Conservation (phyloP, 257 asterid genomes). For the Jasminum sambac region DNA sequence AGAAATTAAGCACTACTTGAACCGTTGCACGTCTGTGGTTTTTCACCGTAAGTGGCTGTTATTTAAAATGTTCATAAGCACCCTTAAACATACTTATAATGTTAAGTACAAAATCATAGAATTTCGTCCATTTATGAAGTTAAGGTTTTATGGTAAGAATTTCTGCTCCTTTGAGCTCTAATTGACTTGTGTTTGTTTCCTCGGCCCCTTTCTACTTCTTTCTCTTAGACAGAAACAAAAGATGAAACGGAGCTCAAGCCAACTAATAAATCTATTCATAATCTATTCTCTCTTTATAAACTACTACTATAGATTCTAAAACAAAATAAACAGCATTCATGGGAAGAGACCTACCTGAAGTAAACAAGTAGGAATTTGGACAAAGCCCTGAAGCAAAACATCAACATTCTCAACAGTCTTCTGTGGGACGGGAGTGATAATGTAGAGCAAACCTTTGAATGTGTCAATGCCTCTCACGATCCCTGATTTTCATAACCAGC, state of each 20-base stretch:
- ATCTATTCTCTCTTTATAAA: background rate
- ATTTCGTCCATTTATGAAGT: background rate
- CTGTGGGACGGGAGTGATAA: slow-evolving; percentile 81
- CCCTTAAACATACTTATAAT: too few relatives aligned
- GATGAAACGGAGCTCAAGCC: background rate
- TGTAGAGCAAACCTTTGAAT: slow-evolving; percentile 47
- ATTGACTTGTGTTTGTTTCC: background rate
- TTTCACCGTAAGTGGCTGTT: too few relatives aligned
- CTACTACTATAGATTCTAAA: background rate
- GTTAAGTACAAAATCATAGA: background rate
- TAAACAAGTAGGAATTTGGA: slow-evolving; percentile 73
- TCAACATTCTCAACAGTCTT: slow-evolving; percentile 71
- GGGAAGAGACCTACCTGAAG: slow-evolving; percentile 56
- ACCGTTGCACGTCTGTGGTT: too few relatives aligned
- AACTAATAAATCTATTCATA: background rate
- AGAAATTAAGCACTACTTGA: too few relatives aligned
- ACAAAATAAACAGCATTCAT: background rate
- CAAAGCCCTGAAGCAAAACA: slow-evolving; percentile 76
- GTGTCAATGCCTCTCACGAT: slow-evolving; percentile 85
- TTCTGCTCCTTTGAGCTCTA: background rate
- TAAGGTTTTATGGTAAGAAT: background rate
- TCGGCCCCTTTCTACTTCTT: background rate
- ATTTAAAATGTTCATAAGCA: too few relatives aligned
- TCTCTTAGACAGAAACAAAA: background rate
- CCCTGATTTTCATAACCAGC: slow-evolving; percentile 47